phyloP scores from a whole-genome alignment of 1,139 yeast species.

The Kodamaea suecica region DNA sequence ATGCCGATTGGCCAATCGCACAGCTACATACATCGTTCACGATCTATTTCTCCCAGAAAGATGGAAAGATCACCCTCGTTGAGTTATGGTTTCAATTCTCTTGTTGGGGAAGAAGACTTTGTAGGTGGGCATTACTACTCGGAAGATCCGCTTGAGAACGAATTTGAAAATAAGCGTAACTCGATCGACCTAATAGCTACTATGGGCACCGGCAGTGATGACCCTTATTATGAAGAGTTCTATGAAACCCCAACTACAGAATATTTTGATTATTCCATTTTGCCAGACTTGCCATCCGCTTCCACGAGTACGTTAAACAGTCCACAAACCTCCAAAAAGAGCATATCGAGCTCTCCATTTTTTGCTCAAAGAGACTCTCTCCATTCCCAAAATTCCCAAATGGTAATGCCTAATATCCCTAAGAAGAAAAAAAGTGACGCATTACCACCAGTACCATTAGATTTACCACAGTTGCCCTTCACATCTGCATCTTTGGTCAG shows the following conservation, averaged over 20 bases:
- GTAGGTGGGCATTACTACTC: slow-evolving; percentile 8
- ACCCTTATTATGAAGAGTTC: slow-evolving; percentile 8
- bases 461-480: slow-evolving; percentile 58
- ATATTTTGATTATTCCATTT: slow-evolving; percentile 38
- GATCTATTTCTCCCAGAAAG: slow-evolving; percentile 6
- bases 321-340: slow-evolving; percentile 7
- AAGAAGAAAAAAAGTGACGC: slow-evolving; percentile 17
- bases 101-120: slow-evolving; percentile 1
- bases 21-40: not conserved
- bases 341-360: slow-evolving; percentile 5
- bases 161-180: slow-evolving; percentile 6
- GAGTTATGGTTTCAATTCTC: slow-evolving; percentile 1
- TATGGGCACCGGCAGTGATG: slow-evolving; percentile 5
- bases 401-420: slow-evolving; percentile 10
- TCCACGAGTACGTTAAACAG: slow-evolving; percentile 8
- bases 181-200: slow-evolving; percentile 7
- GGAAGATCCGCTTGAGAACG: too few species aligned
- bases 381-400: slow-evolving; percentile 6
- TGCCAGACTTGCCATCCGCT: slow-evolving; percentile 40
- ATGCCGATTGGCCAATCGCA: not conserved
- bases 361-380: slow-evolving; percentile 10
- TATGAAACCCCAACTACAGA: slow-evolving; percentile 28
- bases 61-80: slow-evolving; percentile 5
- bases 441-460: slow-evolving; percentile 52
- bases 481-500: slow-evolving; percentile 48